Evolutionary conservation across 345 rosid species (phyloP).

Genomic region (Lepidium didymum): DNA sequence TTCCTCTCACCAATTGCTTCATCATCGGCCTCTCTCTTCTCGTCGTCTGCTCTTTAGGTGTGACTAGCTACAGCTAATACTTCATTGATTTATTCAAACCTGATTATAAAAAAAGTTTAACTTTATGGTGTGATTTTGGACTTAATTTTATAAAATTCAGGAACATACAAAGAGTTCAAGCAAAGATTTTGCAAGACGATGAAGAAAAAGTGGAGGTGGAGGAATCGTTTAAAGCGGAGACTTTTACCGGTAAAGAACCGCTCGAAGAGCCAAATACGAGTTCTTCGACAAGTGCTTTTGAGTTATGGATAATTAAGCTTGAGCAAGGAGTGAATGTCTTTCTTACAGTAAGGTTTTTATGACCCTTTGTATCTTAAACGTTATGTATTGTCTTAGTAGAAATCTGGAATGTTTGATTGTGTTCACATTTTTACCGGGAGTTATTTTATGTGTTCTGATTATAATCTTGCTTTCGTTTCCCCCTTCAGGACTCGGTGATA

Average conservation of each 20-base stretch:
- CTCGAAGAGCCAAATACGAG: conserved; percentile 14
- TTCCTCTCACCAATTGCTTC: conserved; percentile 25
- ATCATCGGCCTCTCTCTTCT: conserved; percentile 19
- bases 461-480: conserved; percentile 2
- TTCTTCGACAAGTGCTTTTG: conserved; percentile 37
- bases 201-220: conserved; percentile 67
- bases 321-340: conserved; percentile 77
- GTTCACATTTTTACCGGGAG: not conserved
- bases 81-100: not conserved
- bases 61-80: not conserved
- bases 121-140: not conserved
- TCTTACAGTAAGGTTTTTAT: conserved; percentile 50
- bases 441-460: not conserved
- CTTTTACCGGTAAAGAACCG: conserved; percentile 26
- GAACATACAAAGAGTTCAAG: conserved; percentile 40
- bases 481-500: conserved; percentile 70
- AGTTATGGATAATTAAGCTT: conserved; percentile 54
- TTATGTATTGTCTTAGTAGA: not conserved
- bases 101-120: not conserved
- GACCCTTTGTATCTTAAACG: not conserved
- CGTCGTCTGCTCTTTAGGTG: conserved; percentile 32
- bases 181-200: conserved; percentile 56
- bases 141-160: not conserved
- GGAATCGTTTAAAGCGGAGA: conserved; percentile 52
- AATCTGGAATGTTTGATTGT: not conserved